These are phyloP conservation scores for Tephrocybe sp. DNA, from an alignment of 768 basidiomycete genomes.

Conservation along the genomic window DNA sequence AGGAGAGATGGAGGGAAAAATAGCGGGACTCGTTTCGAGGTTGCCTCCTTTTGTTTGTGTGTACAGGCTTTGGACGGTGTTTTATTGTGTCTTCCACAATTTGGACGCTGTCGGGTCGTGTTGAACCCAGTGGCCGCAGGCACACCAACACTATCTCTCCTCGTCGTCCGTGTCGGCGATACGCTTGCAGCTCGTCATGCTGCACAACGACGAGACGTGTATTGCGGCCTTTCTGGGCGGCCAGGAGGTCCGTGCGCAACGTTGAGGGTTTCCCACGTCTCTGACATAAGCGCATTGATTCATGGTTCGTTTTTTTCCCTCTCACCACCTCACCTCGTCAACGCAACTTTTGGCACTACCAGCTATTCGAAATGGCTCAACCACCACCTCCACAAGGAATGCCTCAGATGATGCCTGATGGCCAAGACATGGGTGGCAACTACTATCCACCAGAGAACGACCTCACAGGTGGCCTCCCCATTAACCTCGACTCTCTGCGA, in stretches of 20 bases:
- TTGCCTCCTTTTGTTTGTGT: slow-evolving; percentile 42
- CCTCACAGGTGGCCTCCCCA: slow-evolving; percentile 80
- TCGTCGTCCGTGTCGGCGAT: slow-evolving; percentile 25
- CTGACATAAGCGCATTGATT: slow-evolving; percentile 50
- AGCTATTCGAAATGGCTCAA: slow-evolving; percentile 44
- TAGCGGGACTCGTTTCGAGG: background rate
- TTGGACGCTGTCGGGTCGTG: slow-evolving; percentile 68
- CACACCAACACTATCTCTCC: slow-evolving; percentile 46
- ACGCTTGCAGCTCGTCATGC: slow-evolving; percentile 13
- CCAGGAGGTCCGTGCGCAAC: slow-evolving; percentile 58
- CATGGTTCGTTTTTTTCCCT: slow-evolving; percentile 42
- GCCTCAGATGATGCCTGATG: slow-evolving; percentile 63
- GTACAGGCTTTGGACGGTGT: slow-evolving; percentile 57
- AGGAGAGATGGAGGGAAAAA: background rate
- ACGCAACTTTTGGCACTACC: slow-evolving; percentile 29
- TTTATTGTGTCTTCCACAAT: slow-evolving; percentile 75
- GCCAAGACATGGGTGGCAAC: slow-evolving; percentile 54
- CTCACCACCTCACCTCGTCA: slow-evolving; percentile 46
- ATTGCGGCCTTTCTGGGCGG: slow-evolving; percentile 17
- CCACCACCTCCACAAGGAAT: slow-evolving; percentile 55
- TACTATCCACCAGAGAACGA: slow-evolving; percentile 79
- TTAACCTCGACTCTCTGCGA: slow-evolving; percentile 83
- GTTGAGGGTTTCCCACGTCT: slow-evolving; percentile 56
- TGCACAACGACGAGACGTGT: slow-evolving; percentile 18
- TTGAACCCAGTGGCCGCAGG: slow-evolving; percentile 55